Base-by-base conservation (phyloP, 2,329 filamentous ascomycete genomes). In the Plenodomus biglobosus region DNA sequence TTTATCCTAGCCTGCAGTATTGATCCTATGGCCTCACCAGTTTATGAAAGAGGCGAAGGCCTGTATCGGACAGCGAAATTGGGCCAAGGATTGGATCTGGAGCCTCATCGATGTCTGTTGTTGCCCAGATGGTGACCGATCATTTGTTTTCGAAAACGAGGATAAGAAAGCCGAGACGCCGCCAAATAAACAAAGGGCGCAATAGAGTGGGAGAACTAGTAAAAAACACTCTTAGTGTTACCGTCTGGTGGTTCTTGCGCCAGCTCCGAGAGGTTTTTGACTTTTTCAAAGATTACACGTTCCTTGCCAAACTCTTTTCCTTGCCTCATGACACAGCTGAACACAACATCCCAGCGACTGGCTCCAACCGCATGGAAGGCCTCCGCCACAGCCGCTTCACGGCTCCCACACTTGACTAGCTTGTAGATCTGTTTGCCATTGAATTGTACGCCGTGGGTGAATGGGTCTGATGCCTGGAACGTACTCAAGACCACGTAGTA, bases 291-390 rank as follows among this genome's bases (percentile, higher is more conserved):
- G 10, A 42, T 47, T 1, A 56, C 58, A 36, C 32, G 34, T 11
- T 51, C 47, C 6, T 64, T 58, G 10, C 56, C 55, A 21, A 61
- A 54, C 3, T 52, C 59, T 22, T 70, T 63, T 4, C 54, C 60
- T 2, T 52, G 44, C 40, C 58, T 56, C 48, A 64, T 58, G 2
- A 68, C 60, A 32, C 68, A 72, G 17, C 62, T 64, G 27, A 71
- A 72, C 0, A 53, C 59, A 1, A 71, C 37, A 27, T 56, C 67
- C 62, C 62, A 70, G 1, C 69, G 67, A 24, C 64, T 61, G 8
- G 62, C 42, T 1, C 67, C 65, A 5, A 61, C 46, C 1, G 61
- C 53, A 42, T 69, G 63, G 40, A 66, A 71, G 0, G 61, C 58
- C 40, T 71, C 65, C 1, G 62, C 51, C 2, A 53, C 50, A 0